Evolutionary conservation across 164 flowering plant species (phyloP).

Genomic region (Chimonanthus praecox): DNA sequence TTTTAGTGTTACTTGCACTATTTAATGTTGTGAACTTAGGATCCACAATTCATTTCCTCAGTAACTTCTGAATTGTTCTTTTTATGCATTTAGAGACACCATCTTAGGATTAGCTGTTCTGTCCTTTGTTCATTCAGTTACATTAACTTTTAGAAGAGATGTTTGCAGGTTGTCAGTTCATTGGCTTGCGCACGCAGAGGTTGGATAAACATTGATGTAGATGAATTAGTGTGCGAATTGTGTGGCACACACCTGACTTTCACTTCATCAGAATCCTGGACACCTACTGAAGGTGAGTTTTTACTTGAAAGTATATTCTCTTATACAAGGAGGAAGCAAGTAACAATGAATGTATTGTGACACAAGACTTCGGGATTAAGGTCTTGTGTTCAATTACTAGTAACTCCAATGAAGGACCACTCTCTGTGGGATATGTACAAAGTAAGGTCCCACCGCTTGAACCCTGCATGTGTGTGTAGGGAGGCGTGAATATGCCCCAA

Average conservation of each 20-base stretch:
- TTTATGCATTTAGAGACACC: background rate
- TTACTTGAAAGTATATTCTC: background rate
- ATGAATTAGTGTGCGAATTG: conserved; percentile 74
- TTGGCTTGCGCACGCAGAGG: conserved; percentile 95
- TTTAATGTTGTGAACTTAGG: background rate
- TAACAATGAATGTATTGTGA: background rate
- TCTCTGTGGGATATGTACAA: too few species aligned
- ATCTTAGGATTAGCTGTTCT: background rate
- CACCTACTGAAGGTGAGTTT: conserved; percentile 56
- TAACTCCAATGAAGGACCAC: too few species aligned
- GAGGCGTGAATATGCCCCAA: too few species aligned
- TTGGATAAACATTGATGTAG: conserved; percentile 75
- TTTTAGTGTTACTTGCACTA: background rate
- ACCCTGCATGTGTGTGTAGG: too few species aligned
- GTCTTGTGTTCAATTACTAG: too few species aligned
- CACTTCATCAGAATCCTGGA: conserved; percentile 37
- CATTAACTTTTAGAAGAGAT: background rate
- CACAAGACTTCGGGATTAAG: too few species aligned
- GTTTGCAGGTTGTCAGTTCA: conserved; percentile 67
- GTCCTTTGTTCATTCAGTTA: background rate
- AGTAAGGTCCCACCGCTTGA: too few species aligned
- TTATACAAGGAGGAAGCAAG: background rate
- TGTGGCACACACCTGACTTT: conserved; percentile 68
- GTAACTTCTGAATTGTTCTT: background rate
- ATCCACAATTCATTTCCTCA: background rate